A percentile compares a stretch with the other conserved stretches of the same genome.
Evolutionary conservation across 306 rosid genomes (phyloP).

Genomic region (Phaseolus lunatus): DNA sequence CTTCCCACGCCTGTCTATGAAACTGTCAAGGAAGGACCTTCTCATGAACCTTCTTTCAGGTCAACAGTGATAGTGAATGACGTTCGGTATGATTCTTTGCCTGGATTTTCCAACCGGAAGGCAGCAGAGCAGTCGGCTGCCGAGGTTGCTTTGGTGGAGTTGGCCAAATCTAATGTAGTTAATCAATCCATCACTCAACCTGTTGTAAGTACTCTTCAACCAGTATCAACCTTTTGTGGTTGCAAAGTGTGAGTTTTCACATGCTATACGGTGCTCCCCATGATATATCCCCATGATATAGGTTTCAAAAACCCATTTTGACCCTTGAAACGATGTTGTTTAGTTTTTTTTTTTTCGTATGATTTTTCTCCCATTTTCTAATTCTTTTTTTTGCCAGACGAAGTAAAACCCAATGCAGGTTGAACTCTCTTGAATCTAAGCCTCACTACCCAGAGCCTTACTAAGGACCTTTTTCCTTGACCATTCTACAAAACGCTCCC

Average conservation of each 20-base stretch:
- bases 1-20: constrained; percentile 88
- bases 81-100: constrained; percentile 70
- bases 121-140: constrained; percentile 98
- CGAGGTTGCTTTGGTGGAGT: constrained; percentile 83
- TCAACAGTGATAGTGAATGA: constrained; percentile 73
- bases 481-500: background rate
- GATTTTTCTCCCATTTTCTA: background rate
- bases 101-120: constrained; percentile 84
- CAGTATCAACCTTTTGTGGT: constrained; percentile 26
- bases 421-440: no score
- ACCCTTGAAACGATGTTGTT: background rate
- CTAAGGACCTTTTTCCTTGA: background rate
- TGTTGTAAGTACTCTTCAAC: constrained; percentile 67
- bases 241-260: background rate
- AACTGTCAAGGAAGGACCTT: constrained; percentile 90
- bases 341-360: background rate
- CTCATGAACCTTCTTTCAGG: constrained; percentile 87
- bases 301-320: background rate
- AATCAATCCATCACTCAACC: constrained; percentile 69
- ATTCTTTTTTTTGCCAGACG: background rate
- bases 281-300: no score
- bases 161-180: constrained; percentile 68
- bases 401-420: no score
- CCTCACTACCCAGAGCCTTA: no score
- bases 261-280: no score